A percentile compares a stretch with the other conserved stretches of the same genome.
Conservation (phyloP, 345 rosid genomes). For the Lepidium aucheri region DNA sequence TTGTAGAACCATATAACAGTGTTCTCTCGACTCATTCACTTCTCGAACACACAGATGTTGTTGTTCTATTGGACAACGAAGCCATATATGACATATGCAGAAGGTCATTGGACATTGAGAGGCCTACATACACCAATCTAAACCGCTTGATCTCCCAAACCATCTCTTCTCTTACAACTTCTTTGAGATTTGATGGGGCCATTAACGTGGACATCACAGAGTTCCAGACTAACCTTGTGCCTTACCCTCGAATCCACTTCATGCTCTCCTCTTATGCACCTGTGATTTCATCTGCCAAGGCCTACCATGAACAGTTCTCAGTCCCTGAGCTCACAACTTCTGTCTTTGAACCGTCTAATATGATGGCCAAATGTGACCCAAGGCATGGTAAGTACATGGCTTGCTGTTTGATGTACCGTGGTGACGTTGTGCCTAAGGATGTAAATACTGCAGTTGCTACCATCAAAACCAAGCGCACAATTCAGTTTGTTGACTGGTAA, state of each 20-base stretch:
- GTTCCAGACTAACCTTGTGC: slow-evolving; percentile 79
- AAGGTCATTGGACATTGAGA: slow-evolving; percentile 67
- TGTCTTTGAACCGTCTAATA: slow-evolving; percentile 72
- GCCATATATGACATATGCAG: slow-evolving; percentile 82
- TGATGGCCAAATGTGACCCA: slow-evolving; percentile 92
- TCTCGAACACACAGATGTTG: slow-evolving; percentile 77
- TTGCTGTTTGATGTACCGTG: slow-evolving; percentile 79
- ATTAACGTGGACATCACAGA: slow-evolving; percentile 74
- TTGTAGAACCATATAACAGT: slow-evolving; percentile 80
- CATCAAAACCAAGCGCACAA: slow-evolving; percentile 69
- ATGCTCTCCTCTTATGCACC: slow-evolving; percentile 87
- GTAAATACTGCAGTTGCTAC: slow-evolving; percentile 72
- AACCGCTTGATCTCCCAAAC: slow-evolving; percentile 72
- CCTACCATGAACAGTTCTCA: slow-evolving; percentile 72
- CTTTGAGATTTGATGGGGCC: slow-evolving; percentile 81
- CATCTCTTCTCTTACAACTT: slow-evolving; percentile 70
- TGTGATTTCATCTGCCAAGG: slow-evolving; percentile 70
- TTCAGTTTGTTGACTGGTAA: slow-evolving; percentile 77
- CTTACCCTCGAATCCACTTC: slow-evolving; percentile 80
- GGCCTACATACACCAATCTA: slow-evolving; percentile 68
- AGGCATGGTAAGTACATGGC: slow-evolving; percentile 89
- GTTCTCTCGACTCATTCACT: slow-evolving; percentile 81
- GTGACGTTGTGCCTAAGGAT: slow-evolving; percentile 77
- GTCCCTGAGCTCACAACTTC: slow-evolving; percentile 72
- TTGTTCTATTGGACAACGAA: slow-evolving; percentile 74